Conservation (phyloP, 306 rosid species). For the Prosopis cineraria region DNA sequence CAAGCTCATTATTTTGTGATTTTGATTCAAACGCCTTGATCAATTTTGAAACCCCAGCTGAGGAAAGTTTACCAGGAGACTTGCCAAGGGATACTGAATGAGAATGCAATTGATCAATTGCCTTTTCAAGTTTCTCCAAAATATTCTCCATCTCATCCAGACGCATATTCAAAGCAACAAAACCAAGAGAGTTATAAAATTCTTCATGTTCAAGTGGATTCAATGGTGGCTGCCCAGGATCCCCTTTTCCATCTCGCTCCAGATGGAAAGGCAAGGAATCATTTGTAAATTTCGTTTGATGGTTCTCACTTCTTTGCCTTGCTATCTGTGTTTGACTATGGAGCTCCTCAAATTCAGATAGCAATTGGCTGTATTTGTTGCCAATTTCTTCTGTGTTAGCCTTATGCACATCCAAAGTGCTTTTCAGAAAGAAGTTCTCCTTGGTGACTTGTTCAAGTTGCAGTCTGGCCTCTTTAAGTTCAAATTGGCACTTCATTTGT, state of each 20-base stretch:
- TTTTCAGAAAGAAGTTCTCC: conserved; percentile 61
- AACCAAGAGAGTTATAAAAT: conserved; percentile 55
- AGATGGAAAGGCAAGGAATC: conserved; percentile 37
- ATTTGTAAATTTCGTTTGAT: conserved; percentile 39
- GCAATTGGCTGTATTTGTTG: conserved; percentile 35
- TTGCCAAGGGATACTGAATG: conserved; percentile 47
- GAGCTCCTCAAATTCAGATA: conserved; percentile 35
- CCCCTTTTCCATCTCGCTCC: conserved; percentile 43
- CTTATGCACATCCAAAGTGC: conserved; percentile 59
- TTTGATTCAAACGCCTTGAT: conserved; percentile 89
- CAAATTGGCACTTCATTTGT: conserved; percentile 49
- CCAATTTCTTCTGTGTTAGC: conserved; percentile 51
- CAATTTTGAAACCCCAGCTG: conserved; percentile 72
- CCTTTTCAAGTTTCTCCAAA: conserved; percentile 66
- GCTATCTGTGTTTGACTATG: conserved; percentile 28
- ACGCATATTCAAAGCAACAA: conserved; percentile 52
- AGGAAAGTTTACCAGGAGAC: conserved; percentile 49
- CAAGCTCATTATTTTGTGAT: conserved; percentile 59
- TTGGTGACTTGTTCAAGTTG: conserved; percentile 63
- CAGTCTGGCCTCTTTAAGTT: conserved; percentile 49
- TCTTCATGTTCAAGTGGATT: conserved; percentile 47
- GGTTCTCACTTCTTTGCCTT: conserved; percentile 40
- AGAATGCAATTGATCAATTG: conserved; percentile 52
- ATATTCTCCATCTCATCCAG: conserved; percentile 62
- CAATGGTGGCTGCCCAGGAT: conserved; percentile 33